Base-by-base conservation (phyloP, 2,329 filamentous ascomycete genomes). In the Clonostachys byssicola region DNA sequence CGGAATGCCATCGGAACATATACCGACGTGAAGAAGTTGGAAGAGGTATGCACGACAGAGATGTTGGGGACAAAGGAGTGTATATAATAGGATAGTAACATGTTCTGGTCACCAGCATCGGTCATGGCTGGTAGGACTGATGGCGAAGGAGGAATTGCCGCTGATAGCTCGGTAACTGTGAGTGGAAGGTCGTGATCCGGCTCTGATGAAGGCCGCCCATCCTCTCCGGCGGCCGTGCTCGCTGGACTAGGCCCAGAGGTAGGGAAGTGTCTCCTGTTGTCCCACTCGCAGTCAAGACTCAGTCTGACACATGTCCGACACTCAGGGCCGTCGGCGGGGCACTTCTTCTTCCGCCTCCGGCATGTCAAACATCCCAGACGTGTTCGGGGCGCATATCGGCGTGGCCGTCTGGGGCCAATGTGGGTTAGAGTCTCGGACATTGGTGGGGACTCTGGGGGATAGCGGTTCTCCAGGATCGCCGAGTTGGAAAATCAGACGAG, bases 341-440 rank as follows among this genome's bases (percentile, higher is more conserved):
- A 51, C 12, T 47, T 30, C 39, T 49, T 51, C 23, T 45, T 42
- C 40, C 47, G 35, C 3, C 38, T 44, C 3, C 49, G 49, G 34
- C 49, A 49, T 20, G 47, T 49, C 9, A 49, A 30, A 34, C 49
- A 51, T n/a, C 49, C 49, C 14, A 18, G 16, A 7, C 44, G 30
- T 12, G 47, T 44, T 9, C 49, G 42, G 47, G 44, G 17, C 12
- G 47, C 42, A 34, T 45, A 49, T 12, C 44, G 40, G 12, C 47
- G 39, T 17, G 42, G 43, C 34, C 82, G 3, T 30, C 23, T 30
- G 23, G 23, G 23, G 23, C 7, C 23, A 30, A 30, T 30, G 23
- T 30, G 23, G 8, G 23, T 30, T 30, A 3, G 23, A 30, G 23
- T 30, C 23, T 30, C 23, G 23, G 23, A 30, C 23, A 30, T 30